These are phyloP conservation scores for Arachis hypogaea DNA, from an alignment of 306 rosid species.

Conservation along the genomic window DNA sequence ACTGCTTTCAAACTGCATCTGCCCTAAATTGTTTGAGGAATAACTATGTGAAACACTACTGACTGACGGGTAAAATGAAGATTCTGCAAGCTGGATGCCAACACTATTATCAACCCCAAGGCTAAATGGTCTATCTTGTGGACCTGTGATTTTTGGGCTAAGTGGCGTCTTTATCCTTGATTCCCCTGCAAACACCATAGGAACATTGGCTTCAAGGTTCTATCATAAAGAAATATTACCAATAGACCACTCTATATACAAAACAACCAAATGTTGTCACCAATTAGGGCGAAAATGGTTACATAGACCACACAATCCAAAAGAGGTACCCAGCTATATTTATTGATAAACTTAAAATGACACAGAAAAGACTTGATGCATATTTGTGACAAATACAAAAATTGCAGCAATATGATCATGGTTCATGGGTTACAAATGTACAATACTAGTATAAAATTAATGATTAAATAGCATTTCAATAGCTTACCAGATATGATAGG, in stretches of 20 bases:
- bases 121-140: slow-evolving; percentile 71
- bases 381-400: neutral
- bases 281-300: neutral
- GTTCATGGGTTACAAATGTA: neutral
- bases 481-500: slow-evolving; percentile 86
- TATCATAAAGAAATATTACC: slow-evolving; percentile 12
- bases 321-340: neutral
- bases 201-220: slow-evolving; percentile 26
- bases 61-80: slow-evolving; percentile 70
- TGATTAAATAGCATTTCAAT: neutral
- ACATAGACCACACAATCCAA: slow-evolving; percentile 19
- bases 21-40: slow-evolving; percentile 82
- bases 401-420: slow-evolving; percentile 6
- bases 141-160: slow-evolving; percentile 75
- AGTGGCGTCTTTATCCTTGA: slow-evolving; percentile 83
- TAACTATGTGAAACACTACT: slow-evolving; percentile 79
- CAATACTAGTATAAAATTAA: neutral
- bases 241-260: neutral
- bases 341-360: neutral
- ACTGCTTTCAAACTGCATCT: slow-evolving; percentile 73
- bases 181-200: slow-evolving; percentile 65
- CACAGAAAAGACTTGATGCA: neutral
- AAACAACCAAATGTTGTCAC: neutral
- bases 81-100: slow-evolving; percentile 74
- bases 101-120: slow-evolving; percentile 54